These are phyloP conservation scores for Phytophthora citricola DNA, from an alignment of 352 stramenopile species.

Conservation along the genomic window DNA sequence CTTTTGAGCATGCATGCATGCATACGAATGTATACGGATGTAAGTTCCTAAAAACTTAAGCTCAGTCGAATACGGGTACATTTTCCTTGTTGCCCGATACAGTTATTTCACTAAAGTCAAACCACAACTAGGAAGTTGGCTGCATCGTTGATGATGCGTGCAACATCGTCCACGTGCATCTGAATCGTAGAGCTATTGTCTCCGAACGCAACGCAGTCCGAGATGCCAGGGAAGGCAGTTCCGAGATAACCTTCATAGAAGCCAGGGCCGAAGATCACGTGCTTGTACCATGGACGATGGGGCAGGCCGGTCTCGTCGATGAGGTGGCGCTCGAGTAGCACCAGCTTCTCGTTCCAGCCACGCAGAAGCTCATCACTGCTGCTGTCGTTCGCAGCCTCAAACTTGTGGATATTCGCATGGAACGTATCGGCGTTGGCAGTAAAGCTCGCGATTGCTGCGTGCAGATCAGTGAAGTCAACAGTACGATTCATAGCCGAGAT, in stretches of 20 bases:
- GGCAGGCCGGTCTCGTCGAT: constrained; percentile 39
- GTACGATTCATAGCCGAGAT: constrained; percentile 28
- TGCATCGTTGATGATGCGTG: constrained; percentile 32
- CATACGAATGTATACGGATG: no score
- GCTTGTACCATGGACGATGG: constrained; percentile 51
- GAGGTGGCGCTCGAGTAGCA: constrained; percentile 47
- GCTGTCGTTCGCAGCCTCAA: constrained; percentile 19
- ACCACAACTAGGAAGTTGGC: constrained; percentile 34
- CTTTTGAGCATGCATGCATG: no score
- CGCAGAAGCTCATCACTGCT: constrained; percentile 7
- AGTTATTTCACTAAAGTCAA: not conserved
- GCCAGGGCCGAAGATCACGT: constrained; percentile 54
- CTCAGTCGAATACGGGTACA: no score
- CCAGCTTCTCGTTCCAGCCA: constrained; percentile 47
- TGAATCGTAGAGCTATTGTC: constrained; percentile 42
- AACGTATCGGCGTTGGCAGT: constrained; percentile 38
- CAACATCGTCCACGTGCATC: constrained; percentile 43
- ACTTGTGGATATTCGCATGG: constrained; percentile 27
- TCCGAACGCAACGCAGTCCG: constrained; percentile 41
- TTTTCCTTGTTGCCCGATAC: not conserved
- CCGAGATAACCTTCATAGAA: constrained; percentile 53
- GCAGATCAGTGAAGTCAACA: constrained; percentile 40
- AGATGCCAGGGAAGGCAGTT: constrained; percentile 48
- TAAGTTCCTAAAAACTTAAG: no score
- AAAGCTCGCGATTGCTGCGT: constrained; percentile 42